A percentile compares a stretch with the other conserved stretches of the same genome.
These are phyloP conservation scores for Canavalia ensiformis DNA, from an alignment of 306 rosid species.

Conservation along the genomic window DNA sequence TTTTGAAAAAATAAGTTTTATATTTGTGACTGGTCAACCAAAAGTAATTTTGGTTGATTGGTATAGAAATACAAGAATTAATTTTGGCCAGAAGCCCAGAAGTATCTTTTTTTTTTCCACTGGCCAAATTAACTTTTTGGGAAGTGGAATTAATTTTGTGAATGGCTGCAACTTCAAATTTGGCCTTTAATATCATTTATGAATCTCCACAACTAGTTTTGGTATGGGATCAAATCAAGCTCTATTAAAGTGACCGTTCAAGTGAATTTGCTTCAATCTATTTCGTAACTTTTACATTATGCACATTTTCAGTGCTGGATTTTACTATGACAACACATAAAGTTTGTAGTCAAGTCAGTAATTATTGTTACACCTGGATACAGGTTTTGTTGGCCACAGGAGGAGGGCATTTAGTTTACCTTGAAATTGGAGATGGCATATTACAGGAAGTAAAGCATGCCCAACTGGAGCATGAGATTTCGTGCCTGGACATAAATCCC, in stretches of 20 bases:
- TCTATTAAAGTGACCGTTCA: background rate
- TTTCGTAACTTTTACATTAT: conserved; percentile 12
- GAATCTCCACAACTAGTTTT: conserved; percentile 32
- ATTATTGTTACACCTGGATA: conserved; percentile 45
- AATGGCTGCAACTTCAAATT: conserved; percentile 5
- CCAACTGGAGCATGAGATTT: conserved; percentile 89
- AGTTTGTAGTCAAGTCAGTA: conserved; percentile 29
- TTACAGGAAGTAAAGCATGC: conserved; percentile 69
- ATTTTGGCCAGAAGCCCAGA: background rate
- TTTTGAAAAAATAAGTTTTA: background rate
- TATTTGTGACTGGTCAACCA: background rate
- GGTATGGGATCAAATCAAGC: conserved; percentile 13
- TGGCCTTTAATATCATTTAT: conserved; percentile 10
- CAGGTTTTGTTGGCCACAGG: conserved; percentile 99
- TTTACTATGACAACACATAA: background rate
- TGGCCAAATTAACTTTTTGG: conserved; percentile 6
- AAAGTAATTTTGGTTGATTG: background rate
- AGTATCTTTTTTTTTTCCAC: background rate
- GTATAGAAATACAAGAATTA: conserved; percentile 4
- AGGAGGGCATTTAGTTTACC: conserved; percentile 87
- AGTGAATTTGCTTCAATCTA: background rate
- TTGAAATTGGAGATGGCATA: conserved; percentile 87
- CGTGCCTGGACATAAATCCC: conserved; percentile 97
- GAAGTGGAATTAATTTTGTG: conserved; percentile 16
- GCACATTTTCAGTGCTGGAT: background rate